phyloP scores from a whole-genome alignment of 371 early-diverging fungal species.

The Mucor plumbeus region DNA sequence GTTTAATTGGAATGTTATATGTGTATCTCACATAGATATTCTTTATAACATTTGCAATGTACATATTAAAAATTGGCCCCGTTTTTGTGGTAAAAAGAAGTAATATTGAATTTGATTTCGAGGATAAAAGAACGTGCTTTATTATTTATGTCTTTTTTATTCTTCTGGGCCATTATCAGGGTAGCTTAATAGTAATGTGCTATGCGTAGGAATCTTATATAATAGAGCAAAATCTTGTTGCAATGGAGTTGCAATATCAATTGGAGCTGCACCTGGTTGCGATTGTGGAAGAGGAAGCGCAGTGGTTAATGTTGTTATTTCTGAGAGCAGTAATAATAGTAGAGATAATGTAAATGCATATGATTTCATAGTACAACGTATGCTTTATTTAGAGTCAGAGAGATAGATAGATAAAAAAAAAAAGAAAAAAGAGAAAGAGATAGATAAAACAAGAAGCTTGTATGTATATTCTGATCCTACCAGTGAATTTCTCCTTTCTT shows the following conservation, averaged over 20 bases:
- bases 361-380: neutral
- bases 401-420: neutral
- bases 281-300: neutral
- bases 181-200: neutral
- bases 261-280: neutral
- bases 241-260: neutral
- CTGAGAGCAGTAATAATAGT: neutral
- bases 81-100: neutral
- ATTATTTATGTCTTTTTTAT: neutral
- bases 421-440: neutral
- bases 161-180: constrained; percentile 7
- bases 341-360: neutral
- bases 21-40: neutral
- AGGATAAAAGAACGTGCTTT: neutral
- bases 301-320: neutral
- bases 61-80: neutral
- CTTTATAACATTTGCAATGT: neutral
- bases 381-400: neutral
- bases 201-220: neutral
- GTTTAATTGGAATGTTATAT: no score
- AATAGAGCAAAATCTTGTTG: neutral
- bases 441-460: neutral
- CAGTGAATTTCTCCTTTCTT: neutral
- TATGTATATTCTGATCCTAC: neutral
- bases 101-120: neutral